Evolutionary conservation across 352 stramenopile species (phyloP).

Genomic region (Pythium rishiriense): DNA sequence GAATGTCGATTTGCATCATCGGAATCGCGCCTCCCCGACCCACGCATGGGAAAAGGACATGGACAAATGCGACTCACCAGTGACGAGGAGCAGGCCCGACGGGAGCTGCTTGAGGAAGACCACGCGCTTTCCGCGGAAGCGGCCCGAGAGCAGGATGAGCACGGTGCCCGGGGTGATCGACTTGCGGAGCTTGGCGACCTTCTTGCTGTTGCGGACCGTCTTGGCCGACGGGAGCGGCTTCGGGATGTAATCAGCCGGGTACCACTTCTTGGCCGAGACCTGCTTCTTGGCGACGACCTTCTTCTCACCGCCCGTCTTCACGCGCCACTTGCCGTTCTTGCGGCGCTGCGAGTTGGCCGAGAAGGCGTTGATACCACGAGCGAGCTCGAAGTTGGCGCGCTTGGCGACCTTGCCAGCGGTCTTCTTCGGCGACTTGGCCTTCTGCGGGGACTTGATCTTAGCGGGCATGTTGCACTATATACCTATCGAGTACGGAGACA

Average conservation of each 20-base stretch:
- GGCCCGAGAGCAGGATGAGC: slow-evolving; percentile 96
- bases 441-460: slow-evolving; percentile 31
- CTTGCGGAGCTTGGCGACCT: slow-evolving; percentile 93
- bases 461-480: slow-evolving; percentile 32
- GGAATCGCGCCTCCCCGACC: slow-evolving; percentile 15
- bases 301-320: slow-evolving; percentile 36
- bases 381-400: slow-evolving; percentile 65
- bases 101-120: slow-evolving; percentile 97
- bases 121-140: slow-evolving; percentile 98
- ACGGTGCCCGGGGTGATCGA: slow-evolving; percentile 97
- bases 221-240: slow-evolving; percentile 74
- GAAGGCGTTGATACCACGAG: slow-evolving; percentile 77
- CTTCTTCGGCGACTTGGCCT: slow-evolving; percentile 17
- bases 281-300: slow-evolving; percentile 35
- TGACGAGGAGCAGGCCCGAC: slow-evolving; percentile 95
- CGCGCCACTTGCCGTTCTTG: slow-evolving; percentile 50
- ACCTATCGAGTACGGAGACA: slow-evolving; percentile 18
- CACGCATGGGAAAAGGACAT: background rate
- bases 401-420: slow-evolving; percentile 33
- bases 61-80: slow-evolving; percentile 36
- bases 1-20: slow-evolving; percentile 37
- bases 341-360: slow-evolving; percentile 63
- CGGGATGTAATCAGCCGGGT: slow-evolving; percentile 74
- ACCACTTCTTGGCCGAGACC: slow-evolving; percentile 52
- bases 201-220: slow-evolving; percentile 79